Evolutionary conservation across 2,329 filamentous ascomycete species (phyloP), one percentile per base, ranked within the genome.

Genomic region (Cytospora piceicola): DNA sequence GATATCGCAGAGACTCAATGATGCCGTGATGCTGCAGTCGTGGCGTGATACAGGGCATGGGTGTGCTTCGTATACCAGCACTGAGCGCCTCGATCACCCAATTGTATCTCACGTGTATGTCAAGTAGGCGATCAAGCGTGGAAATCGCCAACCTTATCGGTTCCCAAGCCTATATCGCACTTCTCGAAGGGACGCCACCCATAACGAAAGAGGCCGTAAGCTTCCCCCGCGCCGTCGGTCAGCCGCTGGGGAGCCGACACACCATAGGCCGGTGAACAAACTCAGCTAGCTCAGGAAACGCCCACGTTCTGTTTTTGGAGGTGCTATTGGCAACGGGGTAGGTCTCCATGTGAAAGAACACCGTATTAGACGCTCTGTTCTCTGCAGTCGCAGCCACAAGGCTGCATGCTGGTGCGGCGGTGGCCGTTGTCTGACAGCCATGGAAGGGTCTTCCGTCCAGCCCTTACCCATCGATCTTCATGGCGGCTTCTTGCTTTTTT

Each of bases 391-490:
- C 53, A 49, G 60, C 53, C 61, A 63, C 61, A 39, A 54, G 27
- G 30, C 39, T 57, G 32, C 55, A 63, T 54, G 53, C 54, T 57
- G 61, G 39, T 15, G 42, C 46, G 39, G 49, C n/a, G 39, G 61
- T 27, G 34, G 61, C 9, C 12, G n/a, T 22, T 49, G n/a, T 57
- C 53, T 63, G 61, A 63, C 53, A 32, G 53, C 53, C 32, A 24
- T 39, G 14, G 42, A 27, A 22, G 24, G 36, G 27, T 27, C 22
- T 17, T 57, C 52, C 24, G 51, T 17, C 14, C 52, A 54, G 61
- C 61, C 61, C 61, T 63, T 63, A 57, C 61, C 61, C 61, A 63
- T 39, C 61, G 29, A 57, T 63, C 29, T 32, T 24, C 46, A 46
- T 30, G 27, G 53, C 29, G 20, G 51, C 39, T 11, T 14, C 15